Evolutionary conservation across 2,329 filamentous ascomycete genomes (phyloP), one percentile per base, ranked within the genome.

Genomic region (Microthyrium microscopicum): DNA sequence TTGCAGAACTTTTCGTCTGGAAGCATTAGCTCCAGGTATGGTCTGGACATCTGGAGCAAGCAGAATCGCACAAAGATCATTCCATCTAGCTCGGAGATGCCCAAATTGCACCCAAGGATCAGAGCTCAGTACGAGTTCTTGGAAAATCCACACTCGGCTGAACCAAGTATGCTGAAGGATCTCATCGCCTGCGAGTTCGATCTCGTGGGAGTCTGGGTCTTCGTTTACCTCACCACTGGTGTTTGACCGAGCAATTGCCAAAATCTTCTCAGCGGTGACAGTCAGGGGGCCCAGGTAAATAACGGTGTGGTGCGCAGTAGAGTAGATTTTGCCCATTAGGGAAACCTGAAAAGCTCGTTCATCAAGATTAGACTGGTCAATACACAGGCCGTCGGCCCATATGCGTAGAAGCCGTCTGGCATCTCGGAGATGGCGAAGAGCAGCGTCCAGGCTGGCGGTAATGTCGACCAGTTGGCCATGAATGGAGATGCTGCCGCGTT

Each of bases 291-390:
- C 32, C 16, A 34, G 18, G 25, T 26, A 34, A 16, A 34, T 22
- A 11, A 34, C 24, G 21, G 29, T 19, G 13, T 22, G 32, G 4
- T 29, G 6, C 4, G 32, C 32, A 9, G 12, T 13, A n/a, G 21
- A 20, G 20, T 29, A 34, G 19, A 34, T 34, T 11, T 34, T 3
- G 5, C 25, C 17, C 32, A 29, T 34, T 16, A 5, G 27, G 12
- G 21, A n/a, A 9, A 34, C 32, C 19, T 34, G 32, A 15, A 5
- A 18, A 11, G 25, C 26, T 24, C 32, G 32, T 26, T 34, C 32
- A 28, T 34, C 5, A 17, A 34, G 13, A 20, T 34, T 34, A 3
- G 25, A 18, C 27, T 33, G 21, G 13, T 33, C 22, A n/a, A 33
- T 33, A 16, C 31, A 33, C 20, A 33, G 19, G 19, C 15, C 31